These are phyloP conservation scores for Penicillium sclerotigenum DNA, from an alignment of 2,329 filamentous ascomycete genomes.

Conservation along the genomic window DNA sequence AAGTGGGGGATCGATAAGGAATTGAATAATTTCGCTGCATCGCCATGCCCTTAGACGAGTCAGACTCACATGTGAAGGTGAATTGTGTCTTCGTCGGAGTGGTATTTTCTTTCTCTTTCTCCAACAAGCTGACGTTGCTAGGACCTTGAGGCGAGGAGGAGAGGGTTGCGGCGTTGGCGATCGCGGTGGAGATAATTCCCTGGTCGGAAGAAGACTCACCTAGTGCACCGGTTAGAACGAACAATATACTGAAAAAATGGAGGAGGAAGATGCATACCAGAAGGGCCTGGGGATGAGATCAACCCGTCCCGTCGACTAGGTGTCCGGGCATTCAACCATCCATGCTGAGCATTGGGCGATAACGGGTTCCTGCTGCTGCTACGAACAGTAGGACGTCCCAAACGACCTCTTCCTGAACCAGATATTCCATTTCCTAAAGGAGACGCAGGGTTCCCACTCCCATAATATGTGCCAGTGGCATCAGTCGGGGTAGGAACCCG, in stretches of 20 bases:
- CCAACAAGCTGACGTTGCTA: slow-evolving; percentile 74
- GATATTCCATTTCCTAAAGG: slow-evolving; percentile 68
- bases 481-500: slow-evolving; percentile 48
- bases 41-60: slow-evolving; percentile 73
- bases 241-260: not conserved
- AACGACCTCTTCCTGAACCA: slow-evolving; percentile 78
- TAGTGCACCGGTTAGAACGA: slow-evolving; percentile 17
- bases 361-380: slow-evolving; percentile 61
- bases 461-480: slow-evolving; percentile 54
- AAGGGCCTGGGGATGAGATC: slow-evolving; percentile 43
- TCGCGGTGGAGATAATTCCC: slow-evolving; percentile 89
- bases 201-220: slow-evolving; percentile 50
- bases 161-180: slow-evolving; percentile 77
- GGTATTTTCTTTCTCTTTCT: slow-evolving; percentile 67
- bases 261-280: slow-evolving; percentile 26
- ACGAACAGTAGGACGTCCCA: slow-evolving; percentile 57
- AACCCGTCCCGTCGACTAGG: slow-evolving; percentile 49
- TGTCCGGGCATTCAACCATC: slow-evolving; percentile 52
- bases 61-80: slow-evolving; percentile 92
- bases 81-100: slow-evolving; percentile 80
- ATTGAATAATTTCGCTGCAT: slow-evolving; percentile 60
- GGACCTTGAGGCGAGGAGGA: slow-evolving; percentile 61
- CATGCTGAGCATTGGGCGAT: slow-evolving; percentile 56
- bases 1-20: slow-evolving; percentile 34
- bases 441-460: slow-evolving; percentile 53